Percentiles rank a stretch among this genome's conserved stretches.
Conservation (phyloP, 2,329 filamentous ascomycete species). For the Trichoderma sp. region DNA sequence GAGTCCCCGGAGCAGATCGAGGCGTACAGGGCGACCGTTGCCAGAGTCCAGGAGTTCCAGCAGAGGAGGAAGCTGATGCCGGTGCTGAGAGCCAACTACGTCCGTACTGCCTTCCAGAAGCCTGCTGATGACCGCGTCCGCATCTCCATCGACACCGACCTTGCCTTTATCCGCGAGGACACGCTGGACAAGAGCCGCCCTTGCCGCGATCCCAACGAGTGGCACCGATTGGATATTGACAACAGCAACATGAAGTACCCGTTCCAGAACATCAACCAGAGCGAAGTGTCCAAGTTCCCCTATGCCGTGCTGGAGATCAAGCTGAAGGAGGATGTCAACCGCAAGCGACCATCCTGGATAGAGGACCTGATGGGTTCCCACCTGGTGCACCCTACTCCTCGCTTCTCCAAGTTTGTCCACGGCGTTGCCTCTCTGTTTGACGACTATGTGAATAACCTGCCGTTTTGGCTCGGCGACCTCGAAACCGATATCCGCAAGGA, state of each 20-base stretch:
- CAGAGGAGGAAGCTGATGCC: conserved; percentile 77
- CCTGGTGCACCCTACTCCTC: conserved; percentile 82
- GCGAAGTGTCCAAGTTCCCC: conserved; percentile 88
- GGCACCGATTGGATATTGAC: conserved; percentile 92
- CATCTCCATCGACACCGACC: conserved; percentile 88
- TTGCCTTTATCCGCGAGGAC: conserved; percentile 82
- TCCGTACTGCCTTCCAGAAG: conserved; percentile 93
- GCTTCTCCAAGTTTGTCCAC: conserved; percentile 97
- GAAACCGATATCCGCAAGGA: conserved; percentile 94
- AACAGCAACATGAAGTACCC: conserved; percentile 80
- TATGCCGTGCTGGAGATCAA: conserved; percentile 93
- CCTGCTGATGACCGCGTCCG: conserved; percentile 87
- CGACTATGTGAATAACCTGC: conserved; percentile 92
- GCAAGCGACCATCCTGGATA: conserved; percentile 81
- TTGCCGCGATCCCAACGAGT: conserved; percentile 82
- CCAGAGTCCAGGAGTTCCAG: conserved; percentile 79
- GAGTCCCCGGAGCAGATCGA: conserved; percentile 67
- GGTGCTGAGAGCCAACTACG: conserved; percentile 88
- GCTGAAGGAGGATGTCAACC: conserved; percentile 65
- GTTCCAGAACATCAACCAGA: conserved; percentile 83
- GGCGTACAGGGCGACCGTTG: conserved; percentile 69
- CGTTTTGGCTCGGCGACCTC: conserved; percentile 92
- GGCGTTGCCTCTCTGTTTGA: conserved; percentile 91
- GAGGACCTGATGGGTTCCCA: conserved; percentile 91
- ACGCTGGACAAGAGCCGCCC: conserved; percentile 80